Conservation (phyloP, 441 rosid genomes). For the Populus hybrid region DNA sequence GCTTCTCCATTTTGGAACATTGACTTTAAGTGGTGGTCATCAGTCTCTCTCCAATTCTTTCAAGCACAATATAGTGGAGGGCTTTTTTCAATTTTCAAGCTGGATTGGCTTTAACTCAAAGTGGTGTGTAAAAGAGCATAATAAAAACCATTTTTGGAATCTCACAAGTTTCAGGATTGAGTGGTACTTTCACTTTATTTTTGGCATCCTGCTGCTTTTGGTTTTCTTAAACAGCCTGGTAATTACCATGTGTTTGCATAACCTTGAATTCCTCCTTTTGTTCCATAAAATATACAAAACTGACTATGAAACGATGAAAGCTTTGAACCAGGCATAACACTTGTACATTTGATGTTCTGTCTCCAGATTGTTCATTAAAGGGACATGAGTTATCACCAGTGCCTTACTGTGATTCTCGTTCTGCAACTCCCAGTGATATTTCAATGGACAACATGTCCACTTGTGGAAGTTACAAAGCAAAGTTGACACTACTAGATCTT, state of each 20-base stretch:
- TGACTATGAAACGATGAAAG: not conserved
- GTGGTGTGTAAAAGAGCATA: not conserved
- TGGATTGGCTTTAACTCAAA: not conserved
- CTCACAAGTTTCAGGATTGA: not conserved
- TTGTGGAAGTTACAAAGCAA: constrained; percentile 34
- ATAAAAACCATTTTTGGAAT: not conserved
- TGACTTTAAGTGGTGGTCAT: not conserved
- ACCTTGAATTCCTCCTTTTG: not conserved
- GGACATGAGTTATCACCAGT: constrained; percentile 26
- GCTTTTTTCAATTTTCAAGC: not conserved
- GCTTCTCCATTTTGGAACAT: not conserved
- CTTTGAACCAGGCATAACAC: not conserved
- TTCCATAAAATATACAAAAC: not conserved
- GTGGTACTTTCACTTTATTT: not conserved
- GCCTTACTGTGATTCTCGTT: constrained; percentile 20
- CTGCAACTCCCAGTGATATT: constrained; percentile 19
- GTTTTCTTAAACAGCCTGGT: not conserved
- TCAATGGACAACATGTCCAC: constrained; percentile 26
- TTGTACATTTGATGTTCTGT: constrained; percentile 11
- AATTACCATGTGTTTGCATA: not conserved
- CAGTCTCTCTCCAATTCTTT: not conserved
- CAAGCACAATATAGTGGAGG: not conserved
- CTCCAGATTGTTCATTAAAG: constrained; percentile 42
- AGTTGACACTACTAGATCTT: constrained; percentile 66
- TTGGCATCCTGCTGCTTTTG: not conserved